Base-by-base conservation (phyloP, 2,329 filamentous ascomycete species). In the Biscogniauxia sp. region DNA sequence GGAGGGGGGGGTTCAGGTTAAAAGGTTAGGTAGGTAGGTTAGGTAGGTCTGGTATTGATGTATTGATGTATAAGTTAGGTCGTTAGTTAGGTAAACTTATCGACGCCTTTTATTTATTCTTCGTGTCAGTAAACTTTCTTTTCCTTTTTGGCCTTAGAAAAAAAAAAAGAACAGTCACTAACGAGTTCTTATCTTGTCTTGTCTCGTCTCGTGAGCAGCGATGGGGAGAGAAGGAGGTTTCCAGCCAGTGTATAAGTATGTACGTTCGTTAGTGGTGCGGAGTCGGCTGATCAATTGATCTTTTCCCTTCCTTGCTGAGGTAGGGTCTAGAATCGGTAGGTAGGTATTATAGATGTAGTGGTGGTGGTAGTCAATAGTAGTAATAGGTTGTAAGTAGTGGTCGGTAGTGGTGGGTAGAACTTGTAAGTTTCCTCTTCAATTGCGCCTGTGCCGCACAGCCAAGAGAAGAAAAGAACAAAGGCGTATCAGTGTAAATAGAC, bases 261-360 rank as follows among this genome's bases (percentile, higher is more conserved):
- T 37, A 51, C 41, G 57, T 32, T 5, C 4, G 28, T 32, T 32
- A 58, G 54, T 53, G 58, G 64, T 66, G 64, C 64, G 62, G 64
- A 66, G 64, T 66, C 60, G 64, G 58, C 37, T 64, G 64, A 62
- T 64, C 62, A 62, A 56, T 60, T 61, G 59, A 56, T 55, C 5
- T 45, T 45, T 45, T 45, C 11, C 37, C 15, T 32, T 15, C 37
- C 37, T 45, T 45, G 37, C 15, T 45, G 37, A 15, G 37, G 17
- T 45, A 2, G 37, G 37, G 37, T 45, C 37, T 45, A 45, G 37
- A 45, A 45, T 13, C 37, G 11, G 37, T 45, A 45, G 6, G 13
- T 41, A 41, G 37, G 15, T 45, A 45, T 45, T 45, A 45, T 45
- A 45, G 37, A 32, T 7, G 28, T 32, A 7, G 28, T 32, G 9